These are phyloP conservation scores for Pichia kudriavzevii DNA, from an alignment of 1,139 yeast genomes.

Conservation along the genomic window DNA sequence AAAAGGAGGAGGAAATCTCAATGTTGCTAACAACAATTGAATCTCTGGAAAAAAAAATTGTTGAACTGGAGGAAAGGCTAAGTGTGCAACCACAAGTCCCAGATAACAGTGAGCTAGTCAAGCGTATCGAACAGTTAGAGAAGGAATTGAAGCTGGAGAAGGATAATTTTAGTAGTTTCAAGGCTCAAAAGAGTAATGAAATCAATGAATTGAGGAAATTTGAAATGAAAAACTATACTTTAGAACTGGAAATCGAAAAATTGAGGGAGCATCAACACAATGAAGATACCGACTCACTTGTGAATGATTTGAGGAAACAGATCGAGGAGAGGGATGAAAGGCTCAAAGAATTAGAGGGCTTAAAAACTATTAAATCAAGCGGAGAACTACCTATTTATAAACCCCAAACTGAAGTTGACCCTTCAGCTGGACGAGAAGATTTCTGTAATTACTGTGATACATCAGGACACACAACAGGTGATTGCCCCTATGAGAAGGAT, in stretches of 20 bases:
- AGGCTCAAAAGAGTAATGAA: constrained; percentile 13
- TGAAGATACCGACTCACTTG: no score
- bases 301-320: no score
- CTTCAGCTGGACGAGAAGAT: constrained; percentile 62
- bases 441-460: constrained; percentile 95
- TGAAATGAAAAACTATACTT: constrained; percentile 18
- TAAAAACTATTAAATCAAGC: no score
- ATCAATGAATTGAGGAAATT: constrained; percentile 13
- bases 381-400: no score
- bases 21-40: constrained; percentile 54
- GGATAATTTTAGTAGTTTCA: constrained; percentile 12
- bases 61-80: constrained; percentile 26
- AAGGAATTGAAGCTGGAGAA: constrained; percentile 5
- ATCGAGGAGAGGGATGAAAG: neutral
- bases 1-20: constrained; percentile 45
- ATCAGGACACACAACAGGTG: constrained; percentile 77
- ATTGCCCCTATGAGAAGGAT: constrained; percentile 79
- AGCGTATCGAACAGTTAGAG: constrained; percentile 1
- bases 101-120: constrained; percentile 4
- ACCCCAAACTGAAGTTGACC: constrained; percentile 48
- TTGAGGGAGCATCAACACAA: no score
- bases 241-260: constrained; percentile 16
- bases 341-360: constrained; percentile 2
- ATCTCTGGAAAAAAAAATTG: constrained; percentile 37
- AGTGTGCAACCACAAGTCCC: constrained; percentile 13